Base-by-base conservation (phyloP, 192 early-diverging fungal species). In the Phlyctochytrium bullatum region DNA sequence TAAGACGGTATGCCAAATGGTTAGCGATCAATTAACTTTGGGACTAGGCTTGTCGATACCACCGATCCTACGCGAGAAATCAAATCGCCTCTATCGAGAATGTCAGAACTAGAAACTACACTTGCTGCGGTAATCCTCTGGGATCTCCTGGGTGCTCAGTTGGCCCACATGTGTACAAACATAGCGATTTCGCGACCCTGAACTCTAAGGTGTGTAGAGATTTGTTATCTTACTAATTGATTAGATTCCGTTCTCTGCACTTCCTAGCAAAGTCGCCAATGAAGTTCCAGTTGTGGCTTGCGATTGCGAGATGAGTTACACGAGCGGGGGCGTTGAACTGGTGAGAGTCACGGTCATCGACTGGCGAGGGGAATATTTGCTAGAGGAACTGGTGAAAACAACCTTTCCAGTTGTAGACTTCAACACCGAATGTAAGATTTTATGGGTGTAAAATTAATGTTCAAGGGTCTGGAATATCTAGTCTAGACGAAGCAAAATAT, bases 281-380 rank as follows among this genome's bases (percentile, higher is more conserved):
- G 35, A 59, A 3, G 34, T 68, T 20, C 17, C 65, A 4, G 56
- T 88, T 25, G 80, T 88, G 24, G 89, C 82, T 0, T 66, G 89
- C 59, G 89, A 90, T 75, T 90, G 89, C 63, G 89, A 90, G 75
- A 90, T 90, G 89, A 86, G 84, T 4, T 90, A 90, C 61, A 90
- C 89, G 1, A 81, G 78, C 12, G 79, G 73, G 0, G 89, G 89
- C 2, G 85, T 89, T 74, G 89, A 90, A 58, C 61, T 88, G 63
- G 84, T 85, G 23, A 74, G 89, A 33, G 61, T 89, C 6, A 85
- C 85, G 0, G 83, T 83, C 12, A 61, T 88, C 4, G 81, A 80
- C 36, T 65, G 73, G 32, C n/a, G 68, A 3, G 78, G 78, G 17
- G 74, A 81, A 4, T 54, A 67, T 1, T 36, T 90, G 6, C 23